phyloP scores from a whole-genome alignment of 257 asterid species.

The Phtheirospermum japonicum region DNA sequence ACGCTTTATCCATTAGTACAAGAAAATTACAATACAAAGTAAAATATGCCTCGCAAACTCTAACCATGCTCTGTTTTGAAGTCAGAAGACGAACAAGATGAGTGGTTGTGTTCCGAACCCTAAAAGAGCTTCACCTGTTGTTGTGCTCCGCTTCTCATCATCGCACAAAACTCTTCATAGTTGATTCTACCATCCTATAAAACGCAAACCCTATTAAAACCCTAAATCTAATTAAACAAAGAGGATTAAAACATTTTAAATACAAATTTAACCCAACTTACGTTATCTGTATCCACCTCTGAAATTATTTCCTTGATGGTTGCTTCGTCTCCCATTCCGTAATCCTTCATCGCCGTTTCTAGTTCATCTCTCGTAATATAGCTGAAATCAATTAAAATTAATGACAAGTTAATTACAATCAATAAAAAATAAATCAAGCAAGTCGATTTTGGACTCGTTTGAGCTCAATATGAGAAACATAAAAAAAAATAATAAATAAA shows the following conservation, averaged over 20 bases:
- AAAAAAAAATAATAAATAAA: too few relatives aligned
- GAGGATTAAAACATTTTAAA: background rate
- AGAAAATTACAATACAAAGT: slow-evolving; percentile 23
- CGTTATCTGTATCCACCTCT: slow-evolving; percentile 73
- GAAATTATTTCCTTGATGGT: slow-evolving; percentile 62
- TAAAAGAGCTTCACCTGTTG: slow-evolving; percentile 57
- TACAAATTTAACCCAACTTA: slow-evolving; percentile 31
- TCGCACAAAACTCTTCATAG: slow-evolving; percentile 84
- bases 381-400: slow-evolving; percentile 32
- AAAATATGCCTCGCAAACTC: slow-evolving; percentile 23
- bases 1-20: slow-evolving; percentile 2
- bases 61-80: slow-evolving; percentile 9
- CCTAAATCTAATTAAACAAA: background rate
- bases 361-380: slow-evolving; percentile 68
- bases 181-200: slow-evolving; percentile 79
- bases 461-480: too few relatives aligned
- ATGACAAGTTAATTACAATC: background rate
- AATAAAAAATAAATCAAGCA: background rate
- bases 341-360: slow-evolving; percentile 68
- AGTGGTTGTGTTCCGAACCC: background rate
- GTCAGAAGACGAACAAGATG: slow-evolving; percentile 10
- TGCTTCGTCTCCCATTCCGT: slow-evolving; percentile 64
- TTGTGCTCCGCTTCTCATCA: slow-evolving; percentile 88
- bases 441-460: too few relatives aligned
- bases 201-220: slow-evolving; percentile 8